These are phyloP conservation scores for Cyberlindnera euphorbiiphila DNA, from an alignment of 805 yeast species.

Conservation along the genomic window DNA sequence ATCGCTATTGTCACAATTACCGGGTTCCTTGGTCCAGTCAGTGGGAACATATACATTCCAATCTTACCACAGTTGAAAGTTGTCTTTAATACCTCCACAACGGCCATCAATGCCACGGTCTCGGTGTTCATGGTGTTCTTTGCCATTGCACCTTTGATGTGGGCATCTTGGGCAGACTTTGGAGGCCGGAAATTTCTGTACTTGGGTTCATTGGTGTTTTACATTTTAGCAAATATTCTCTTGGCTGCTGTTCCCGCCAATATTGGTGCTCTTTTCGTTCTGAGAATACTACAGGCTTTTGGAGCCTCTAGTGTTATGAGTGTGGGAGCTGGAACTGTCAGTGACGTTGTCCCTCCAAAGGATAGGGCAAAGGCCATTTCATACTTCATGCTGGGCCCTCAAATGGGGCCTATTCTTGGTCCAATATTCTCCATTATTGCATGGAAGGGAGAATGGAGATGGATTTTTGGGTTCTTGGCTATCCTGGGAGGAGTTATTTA, in stretches of 20 bases:
- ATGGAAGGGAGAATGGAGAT: slow-evolving; percentile 69
- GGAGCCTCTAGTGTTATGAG: slow-evolving; percentile 89
- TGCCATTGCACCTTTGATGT: slow-evolving; percentile 51
- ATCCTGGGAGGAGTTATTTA: slow-evolving; percentile 58
- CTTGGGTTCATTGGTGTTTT: slow-evolving; percentile 51
- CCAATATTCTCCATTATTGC: slow-evolving; percentile 81
- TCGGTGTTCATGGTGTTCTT: slow-evolving; percentile 55
- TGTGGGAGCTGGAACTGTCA: slow-evolving; percentile 87
- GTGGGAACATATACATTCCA: slow-evolving; percentile 57
- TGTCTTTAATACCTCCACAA: slow-evolving; percentile 37
- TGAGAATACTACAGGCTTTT: slow-evolving; percentile 69
- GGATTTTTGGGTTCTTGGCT: slow-evolving; percentile 77
- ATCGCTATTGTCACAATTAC: slow-evolving; percentile 41
- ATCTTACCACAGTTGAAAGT: slow-evolving; percentile 42
- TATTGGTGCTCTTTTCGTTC: slow-evolving; percentile 63
- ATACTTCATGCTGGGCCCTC: slow-evolving; percentile 79
- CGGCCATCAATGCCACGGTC: slow-evolving; percentile 51
- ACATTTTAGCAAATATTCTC: slow-evolving; percentile 59
- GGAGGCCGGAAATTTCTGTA: slow-evolving; percentile 67
- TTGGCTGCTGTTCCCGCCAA: slow-evolving; percentile 61
- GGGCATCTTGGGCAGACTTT: slow-evolving; percentile 53
- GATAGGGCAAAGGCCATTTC: slow-evolving; percentile 83
- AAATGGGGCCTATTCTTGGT: slow-evolving; percentile 80
- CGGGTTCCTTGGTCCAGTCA: slow-evolving; percentile 53
- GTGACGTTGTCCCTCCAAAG: slow-evolving; percentile 64